Base-by-base conservation (phyloP, 306 rosid genomes). In the Sesbania bispinosa region DNA sequence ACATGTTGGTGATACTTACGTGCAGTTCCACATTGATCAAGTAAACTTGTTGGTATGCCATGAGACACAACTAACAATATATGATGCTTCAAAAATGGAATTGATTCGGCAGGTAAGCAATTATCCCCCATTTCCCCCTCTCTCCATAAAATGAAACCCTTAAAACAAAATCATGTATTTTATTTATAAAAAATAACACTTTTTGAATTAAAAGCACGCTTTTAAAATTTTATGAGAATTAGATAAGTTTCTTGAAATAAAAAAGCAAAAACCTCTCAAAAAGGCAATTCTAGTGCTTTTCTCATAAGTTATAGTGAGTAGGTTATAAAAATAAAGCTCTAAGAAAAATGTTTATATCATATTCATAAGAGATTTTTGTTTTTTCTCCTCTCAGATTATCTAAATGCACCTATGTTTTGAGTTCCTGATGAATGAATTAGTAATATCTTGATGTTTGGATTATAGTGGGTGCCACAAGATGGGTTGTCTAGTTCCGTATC, bases 381-480 rank as follows among this genome's bases (percentile, higher is more conserved):
- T 10, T 10, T 2, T n/a, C n/a, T n/a, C n/a, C n/a, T n/a, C 46
- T 11, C 3, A 42, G 18, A 42, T n/a, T 43, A 2, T 43, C 16
- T 42, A 42, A 42, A 13, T 10, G 13, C 21, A 10, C 20, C 21
- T 20, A 29, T 55, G 7, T 24, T 30, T 48, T 26, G 57, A 2
- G 7, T 45, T 52, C 16, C 4, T 13, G 11, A 27, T 41, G 38
- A 43, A 27, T 67, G 58, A 47, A 8, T 10, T 18, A 23, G 9
- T 47, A 29, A 45, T 60, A 33, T 47, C 4, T 57, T 14, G 30
- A 18, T 68, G 36, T 69, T 77, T 48, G 19, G 46, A 5, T 47
- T 36, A 16, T 82, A 88, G 93, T 87, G 96, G 96, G 80, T 82
- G 58, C 91, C 96, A 39, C 89, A 82, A 50, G 91, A 82, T 42